phyloP scores from a whole-genome alignment of 257 asterid species.

The Solanum tacnaense region DNA sequence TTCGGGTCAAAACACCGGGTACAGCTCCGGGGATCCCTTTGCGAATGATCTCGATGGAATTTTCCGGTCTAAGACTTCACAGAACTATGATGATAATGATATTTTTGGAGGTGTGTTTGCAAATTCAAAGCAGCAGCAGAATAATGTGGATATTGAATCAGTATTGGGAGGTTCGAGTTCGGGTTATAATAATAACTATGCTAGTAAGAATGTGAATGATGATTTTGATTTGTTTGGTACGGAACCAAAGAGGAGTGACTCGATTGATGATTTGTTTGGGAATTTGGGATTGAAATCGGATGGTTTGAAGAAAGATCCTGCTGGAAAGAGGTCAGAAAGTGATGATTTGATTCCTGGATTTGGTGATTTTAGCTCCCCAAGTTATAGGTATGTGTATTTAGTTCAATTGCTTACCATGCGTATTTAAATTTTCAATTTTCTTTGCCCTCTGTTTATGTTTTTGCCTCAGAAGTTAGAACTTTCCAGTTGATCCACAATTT shows the following conservation, averaged over 20 bases:
- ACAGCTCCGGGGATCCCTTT: conserved; percentile 12
- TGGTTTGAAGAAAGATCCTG: conserved; percentile 7
- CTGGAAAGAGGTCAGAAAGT: conserved; percentile 16
- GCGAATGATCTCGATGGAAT: conserved; percentile 68
- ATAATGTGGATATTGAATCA: conserved; percentile 45
- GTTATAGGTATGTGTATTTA: conserved; percentile 15
- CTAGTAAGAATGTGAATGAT: conserved; percentile 19
- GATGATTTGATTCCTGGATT: conserved; percentile 59
- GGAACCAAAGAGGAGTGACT: conserved; percentile 14
- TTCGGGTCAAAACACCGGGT: conserved; percentile 1
- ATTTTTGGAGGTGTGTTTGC: conserved; percentile 38
- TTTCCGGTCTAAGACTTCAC: conserved; percentile 29
- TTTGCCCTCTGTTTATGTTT: neutral
- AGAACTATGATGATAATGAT: conserved; percentile 24
- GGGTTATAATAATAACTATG: neutral
- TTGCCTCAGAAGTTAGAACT: neutral
- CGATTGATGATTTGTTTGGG: conserved; percentile 50
- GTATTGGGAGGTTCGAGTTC: conserved; percentile 27
- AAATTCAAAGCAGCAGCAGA: conserved; percentile 17
- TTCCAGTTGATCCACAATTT: neutral
- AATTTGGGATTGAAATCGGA: conserved; percentile 22
- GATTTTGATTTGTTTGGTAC: conserved; percentile 39
- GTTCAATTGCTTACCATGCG: neutral
- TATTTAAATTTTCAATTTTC: neutral
- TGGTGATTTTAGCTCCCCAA: conserved; percentile 28